Evolutionary conservation across 169 alveolate genomes (phyloP).

Genomic region (Cystoisospora suis): DNA sequence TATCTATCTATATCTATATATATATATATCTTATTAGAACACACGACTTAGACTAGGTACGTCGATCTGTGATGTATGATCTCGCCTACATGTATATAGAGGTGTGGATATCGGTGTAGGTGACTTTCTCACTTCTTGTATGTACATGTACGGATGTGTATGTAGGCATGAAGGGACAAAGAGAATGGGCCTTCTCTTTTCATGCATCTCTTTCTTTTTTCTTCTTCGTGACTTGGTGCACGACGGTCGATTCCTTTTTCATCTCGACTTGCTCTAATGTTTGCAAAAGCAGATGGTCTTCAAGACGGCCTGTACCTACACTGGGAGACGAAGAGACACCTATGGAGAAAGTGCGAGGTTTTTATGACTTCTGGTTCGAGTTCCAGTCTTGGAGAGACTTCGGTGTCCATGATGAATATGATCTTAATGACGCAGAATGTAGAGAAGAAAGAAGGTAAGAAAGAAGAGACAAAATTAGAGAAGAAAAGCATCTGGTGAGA

Average conservation of each 20-base stretch:
- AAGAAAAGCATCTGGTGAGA: too few relatives aligned
- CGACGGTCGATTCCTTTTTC: too few relatives aligned
- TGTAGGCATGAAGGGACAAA: too few relatives aligned
- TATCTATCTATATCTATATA: too few relatives aligned
- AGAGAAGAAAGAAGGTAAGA: conserved; percentile 83
- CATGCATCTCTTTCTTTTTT: too few relatives aligned
- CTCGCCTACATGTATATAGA: too few relatives aligned
- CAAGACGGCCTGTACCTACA: conserved; percentile 61
- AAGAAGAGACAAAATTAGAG: too few relatives aligned
- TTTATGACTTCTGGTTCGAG: conserved; percentile 66
- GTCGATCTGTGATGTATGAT: too few relatives aligned
- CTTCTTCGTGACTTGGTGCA: background rate
- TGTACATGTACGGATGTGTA: background rate
- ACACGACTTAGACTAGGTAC: too few relatives aligned
- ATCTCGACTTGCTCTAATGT: background rate
- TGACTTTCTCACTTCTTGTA: too few relatives aligned
- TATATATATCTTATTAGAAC: too few relatives aligned
- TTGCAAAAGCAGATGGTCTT: conserved; percentile 56
- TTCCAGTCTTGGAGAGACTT: conserved; percentile 69
- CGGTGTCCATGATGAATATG: conserved; percentile 81
- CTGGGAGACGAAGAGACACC: conserved; percentile 62
- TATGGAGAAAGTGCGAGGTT: conserved; percentile 31
- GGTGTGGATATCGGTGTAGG: too few relatives aligned
- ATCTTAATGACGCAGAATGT: conserved; percentile 83
- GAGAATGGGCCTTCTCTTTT: background rate